Base-by-base conservation (phyloP, 208 protist genomes). In the Porcisia deanei region DNA sequence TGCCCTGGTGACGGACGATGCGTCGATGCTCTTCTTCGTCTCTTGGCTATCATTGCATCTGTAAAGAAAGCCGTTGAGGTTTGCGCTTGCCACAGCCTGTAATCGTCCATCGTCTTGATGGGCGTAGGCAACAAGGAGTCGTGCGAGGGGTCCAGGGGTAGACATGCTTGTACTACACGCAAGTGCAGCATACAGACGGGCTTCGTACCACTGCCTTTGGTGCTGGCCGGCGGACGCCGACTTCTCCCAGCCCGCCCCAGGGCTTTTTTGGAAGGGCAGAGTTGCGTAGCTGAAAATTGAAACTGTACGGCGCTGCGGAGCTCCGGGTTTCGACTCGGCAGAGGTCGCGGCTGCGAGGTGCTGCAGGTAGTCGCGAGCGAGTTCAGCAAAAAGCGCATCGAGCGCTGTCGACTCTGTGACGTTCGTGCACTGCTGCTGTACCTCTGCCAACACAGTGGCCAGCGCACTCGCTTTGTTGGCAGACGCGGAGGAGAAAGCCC, bases 381-480 rank as follows among this genome's bases (percentile, higher is more conserved):
- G 81, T 3, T 75, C 79, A 1, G 71, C 73, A 58, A 91, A 86
- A 7, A 91, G 55, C 30, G 75, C 63, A 22, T 82, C 71, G n/a
- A 64, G 73, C 2, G 68, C 9, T 0, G 68, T 73, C n/a, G 45
- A 52, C 12, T 20, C 39, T 55, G 9, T 8, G 25, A 43, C 55
- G 9, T 67, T 43, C 39, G 3, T 53, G 37, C 53, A 53, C 8
- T 55, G 39, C 61, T 65, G 70, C 49, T 80, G 70, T 45, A 66
- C 60, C 47, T 69, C 76, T 39, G 47, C 52, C 2, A 80, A 30
- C 1, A 75, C 8, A 10, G 16, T 41, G 0, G 70, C 37, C 6
- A 80, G 63, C 8, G 8, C 25, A 39, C 59, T 45, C 7, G 25
- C 22, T 43, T 37, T n/a, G 49, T n/a, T 71, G 45, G 43, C 16